A percentile compares a stretch with the other conserved stretches of the same genome.
phyloP scores from a whole-genome alignment of 2,329 filamentous ascomycete genomes.

The Plectosphaerella plurivora region DNA sequence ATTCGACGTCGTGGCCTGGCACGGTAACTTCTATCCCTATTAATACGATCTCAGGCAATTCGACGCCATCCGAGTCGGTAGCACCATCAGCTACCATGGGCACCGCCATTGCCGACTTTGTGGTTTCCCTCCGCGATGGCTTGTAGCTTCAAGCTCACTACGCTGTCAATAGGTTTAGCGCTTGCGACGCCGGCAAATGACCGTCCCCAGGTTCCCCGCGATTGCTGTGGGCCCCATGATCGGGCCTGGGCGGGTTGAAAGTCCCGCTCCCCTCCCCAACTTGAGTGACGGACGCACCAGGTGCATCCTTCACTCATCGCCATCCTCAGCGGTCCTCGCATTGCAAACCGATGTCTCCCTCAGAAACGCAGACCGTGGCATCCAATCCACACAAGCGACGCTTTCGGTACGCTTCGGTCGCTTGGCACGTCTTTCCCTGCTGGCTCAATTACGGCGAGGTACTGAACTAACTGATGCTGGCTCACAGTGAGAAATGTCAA shows the following conservation, averaged over 20 bases:
- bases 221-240: no score
- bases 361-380: not conserved
- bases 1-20: conserved; percentile 65
- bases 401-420: not conserved
- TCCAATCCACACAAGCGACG: not conserved
- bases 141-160: conserved; percentile 32
- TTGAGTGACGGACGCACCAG: no score
- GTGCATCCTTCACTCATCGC: not conserved
- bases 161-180: no score
- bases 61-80: conserved; percentile 56
- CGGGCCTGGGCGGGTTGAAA: no score
- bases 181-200: no score
- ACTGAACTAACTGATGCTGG: not conserved
- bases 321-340: not conserved
- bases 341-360: not conserved
- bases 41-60: conserved; percentile 65
- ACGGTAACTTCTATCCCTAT: conserved; percentile 63
- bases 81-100: conserved; percentile 41
- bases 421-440: not conserved
- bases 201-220: no score
- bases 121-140: conserved; percentile 55
- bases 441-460: not conserved
- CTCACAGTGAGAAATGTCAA: not conserved
- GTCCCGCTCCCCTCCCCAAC: no score
- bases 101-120: conserved; percentile 53